phyloP scores from a whole-genome alignment of 164 flowering plant species.

The Saururus chinensis region DNA sequence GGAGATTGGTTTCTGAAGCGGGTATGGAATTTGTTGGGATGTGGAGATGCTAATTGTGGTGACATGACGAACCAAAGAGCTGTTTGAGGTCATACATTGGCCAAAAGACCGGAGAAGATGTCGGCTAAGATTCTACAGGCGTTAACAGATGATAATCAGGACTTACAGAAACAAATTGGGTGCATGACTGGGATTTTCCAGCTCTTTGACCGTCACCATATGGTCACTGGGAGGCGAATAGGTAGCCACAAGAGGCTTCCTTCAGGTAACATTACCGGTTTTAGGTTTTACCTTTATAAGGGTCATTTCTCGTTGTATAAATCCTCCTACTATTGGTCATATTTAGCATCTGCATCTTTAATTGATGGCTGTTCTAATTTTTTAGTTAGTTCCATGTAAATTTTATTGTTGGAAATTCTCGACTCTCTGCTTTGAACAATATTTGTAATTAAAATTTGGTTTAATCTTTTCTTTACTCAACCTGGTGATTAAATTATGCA shows the following conservation, averaged over 20 bases:
- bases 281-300: background rate
- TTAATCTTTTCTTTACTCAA: background rate
- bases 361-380: background rate
- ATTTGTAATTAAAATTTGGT: background rate
- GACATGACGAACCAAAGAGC: background rate
- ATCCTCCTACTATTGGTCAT: background rate
- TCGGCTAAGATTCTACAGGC: conserved; percentile 35
- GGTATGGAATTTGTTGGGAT: background rate
- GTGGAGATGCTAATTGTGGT: background rate
- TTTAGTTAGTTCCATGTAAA: background rate
- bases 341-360: background rate
- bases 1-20: background rate
- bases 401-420: no score
- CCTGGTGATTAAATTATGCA: no score
- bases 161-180: conserved; percentile 40
- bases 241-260: conserved; percentile 16
- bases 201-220: conserved; percentile 54
- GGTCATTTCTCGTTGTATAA: background rate
- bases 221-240: conserved; percentile 29
- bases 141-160: conserved; percentile 33
- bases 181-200: conserved; percentile 47
- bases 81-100: background rate
- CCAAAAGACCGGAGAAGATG: conserved; percentile 13
- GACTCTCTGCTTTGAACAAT: background rate
- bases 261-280: conserved; percentile 13